These are phyloP conservation scores for Euphorbia tirucalli DNA, from an alignment of 345 rosid genomes.

Conservation along the genomic window DNA sequence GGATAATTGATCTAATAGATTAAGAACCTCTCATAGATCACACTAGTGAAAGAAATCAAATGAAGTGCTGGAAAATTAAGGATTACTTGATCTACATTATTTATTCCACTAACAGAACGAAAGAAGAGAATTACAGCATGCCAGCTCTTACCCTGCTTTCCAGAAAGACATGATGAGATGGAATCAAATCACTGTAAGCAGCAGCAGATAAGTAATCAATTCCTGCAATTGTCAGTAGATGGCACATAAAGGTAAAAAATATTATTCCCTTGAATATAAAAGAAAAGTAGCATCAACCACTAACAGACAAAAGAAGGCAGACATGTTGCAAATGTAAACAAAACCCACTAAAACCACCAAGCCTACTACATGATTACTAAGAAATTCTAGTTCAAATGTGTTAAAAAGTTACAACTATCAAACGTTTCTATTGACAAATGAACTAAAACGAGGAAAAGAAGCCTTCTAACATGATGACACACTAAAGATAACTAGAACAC, in stretches of 20 bases:
- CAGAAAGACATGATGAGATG: conserved; percentile 42
- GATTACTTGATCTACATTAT: background rate
- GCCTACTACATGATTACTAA: background rate
- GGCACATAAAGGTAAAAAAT: background rate
- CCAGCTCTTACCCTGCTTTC: conserved; percentile 29
- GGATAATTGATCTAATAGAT: too few species aligned
- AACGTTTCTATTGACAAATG: background rate
- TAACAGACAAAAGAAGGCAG: background rate
- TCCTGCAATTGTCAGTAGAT: conserved; percentile 37
- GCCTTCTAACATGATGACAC: background rate
- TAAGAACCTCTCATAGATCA: too few species aligned
- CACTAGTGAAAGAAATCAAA: background rate
- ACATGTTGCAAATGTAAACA: too few species aligned
- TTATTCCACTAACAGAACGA: background rate
- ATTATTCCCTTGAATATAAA: background rate
- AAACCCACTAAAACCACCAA: too few species aligned
- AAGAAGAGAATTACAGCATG: background rate
- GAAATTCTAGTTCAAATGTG: background rate
- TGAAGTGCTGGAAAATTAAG: background rate
- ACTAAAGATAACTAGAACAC: background rate
- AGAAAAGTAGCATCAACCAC: background rate
- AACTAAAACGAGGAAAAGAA: background rate
- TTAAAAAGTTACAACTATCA: background rate
- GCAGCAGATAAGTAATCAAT: conserved; percentile 77
- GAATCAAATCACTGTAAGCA: conserved; percentile 48